These are phyloP conservation scores for Cladobotryum mycophilum DNA, from an alignment of 2,329 filamentous ascomycete species.

Conservation along the genomic window DNA sequence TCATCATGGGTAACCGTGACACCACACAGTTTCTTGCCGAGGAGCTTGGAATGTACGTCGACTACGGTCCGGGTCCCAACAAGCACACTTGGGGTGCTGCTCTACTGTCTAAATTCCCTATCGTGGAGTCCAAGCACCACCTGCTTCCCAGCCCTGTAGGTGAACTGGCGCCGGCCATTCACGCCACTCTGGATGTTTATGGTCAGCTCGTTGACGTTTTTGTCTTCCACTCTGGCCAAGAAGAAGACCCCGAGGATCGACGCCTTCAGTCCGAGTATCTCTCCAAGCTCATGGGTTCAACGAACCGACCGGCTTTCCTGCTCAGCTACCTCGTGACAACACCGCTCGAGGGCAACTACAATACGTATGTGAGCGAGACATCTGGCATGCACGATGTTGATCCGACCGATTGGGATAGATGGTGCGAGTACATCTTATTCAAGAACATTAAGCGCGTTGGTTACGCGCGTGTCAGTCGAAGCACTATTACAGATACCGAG, in stretches of 20 bases:
- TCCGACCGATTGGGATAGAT: slow-evolving; percentile 85
- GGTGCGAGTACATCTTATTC: slow-evolving; percentile 98
- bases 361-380: slow-evolving; percentile 79
- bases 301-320: slow-evolving; percentile 72
- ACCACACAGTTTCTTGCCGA: slow-evolving; percentile 92
- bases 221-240: slow-evolving; percentile 97
- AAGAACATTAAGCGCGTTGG: slow-evolving; percentile 80
- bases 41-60: slow-evolving; percentile 97
- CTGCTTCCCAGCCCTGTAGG: slow-evolving; percentile 88
- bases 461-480: slow-evolving; percentile 82
- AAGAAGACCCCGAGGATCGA: slow-evolving; percentile 90
- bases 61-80: slow-evolving; percentile 94
- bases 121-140: slow-evolving; percentile 94
- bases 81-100: slow-evolving; percentile 98
- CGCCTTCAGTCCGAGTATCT: slow-evolving; percentile 82
- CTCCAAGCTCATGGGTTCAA: slow-evolving; percentile 78
- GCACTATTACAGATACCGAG: slow-evolving; percentile 95
- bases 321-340: slow-evolving; percentile 90
- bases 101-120: slow-evolving; percentile 93
- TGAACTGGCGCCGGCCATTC: slow-evolving; percentile 90
- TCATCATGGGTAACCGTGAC: slow-evolving; percentile 99
- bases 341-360: slow-evolving; percentile 89
- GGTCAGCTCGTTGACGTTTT: slow-evolving; percentile 87
- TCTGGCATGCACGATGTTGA: slow-evolving; percentile 97
- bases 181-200: slow-evolving; percentile 92